A percentile compares a stretch with the other conserved stretches of the same genome.
These are phyloP conservation scores for Paecilomyces formosus DNA, from an alignment of 2,329 filamentous ascomycete species.

Conservation along the genomic window DNA sequence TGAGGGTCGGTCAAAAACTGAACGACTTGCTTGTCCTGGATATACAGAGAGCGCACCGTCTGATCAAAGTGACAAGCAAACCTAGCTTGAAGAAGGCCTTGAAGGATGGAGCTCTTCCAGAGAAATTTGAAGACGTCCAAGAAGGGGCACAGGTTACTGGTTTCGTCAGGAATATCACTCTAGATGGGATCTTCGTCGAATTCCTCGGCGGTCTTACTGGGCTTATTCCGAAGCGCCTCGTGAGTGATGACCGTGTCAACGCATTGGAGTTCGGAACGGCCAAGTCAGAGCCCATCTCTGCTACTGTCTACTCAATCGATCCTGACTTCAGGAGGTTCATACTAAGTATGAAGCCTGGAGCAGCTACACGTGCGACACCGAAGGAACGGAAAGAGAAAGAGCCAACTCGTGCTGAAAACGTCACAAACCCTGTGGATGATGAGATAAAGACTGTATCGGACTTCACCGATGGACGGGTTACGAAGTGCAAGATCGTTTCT, in stretches of 20 bases:
- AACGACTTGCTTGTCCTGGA: constrained; percentile 78
- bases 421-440: constrained; percentile 57
- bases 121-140: constrained; percentile 62
- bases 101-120: constrained; percentile 64
- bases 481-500: constrained; percentile 71
- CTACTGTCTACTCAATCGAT: constrained; percentile 67
- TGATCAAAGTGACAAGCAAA: constrained; percentile 74
- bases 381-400: constrained; percentile 32
- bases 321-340: constrained; percentile 61
- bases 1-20: constrained; percentile 76
- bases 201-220: constrained; percentile 73
- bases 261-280: constrained; percentile 71
- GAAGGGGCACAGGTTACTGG: constrained; percentile 64
- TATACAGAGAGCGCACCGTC: constrained; percentile 69
- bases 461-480: constrained; percentile 62
- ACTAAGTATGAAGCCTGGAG: constrained; percentile 49
- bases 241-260: constrained; percentile 61
- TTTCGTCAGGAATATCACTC: constrained; percentile 77
- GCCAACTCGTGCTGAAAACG: constrained; percentile 24
- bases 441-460: constrained; percentile 61
- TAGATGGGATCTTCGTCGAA: constrained; percentile 78
- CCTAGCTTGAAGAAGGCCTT: constrained; percentile 70
- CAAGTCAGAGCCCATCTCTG: constrained; percentile 66
- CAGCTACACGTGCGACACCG: constrained; percentile 44
- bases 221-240: constrained; percentile 69